A percentile compares a stretch with the other conserved stretches of the same genome.
Evolutionary conservation across 495 filamentous ascomycete species (phyloP).

Genomic region (Chaetomium cochliodes): DNA sequence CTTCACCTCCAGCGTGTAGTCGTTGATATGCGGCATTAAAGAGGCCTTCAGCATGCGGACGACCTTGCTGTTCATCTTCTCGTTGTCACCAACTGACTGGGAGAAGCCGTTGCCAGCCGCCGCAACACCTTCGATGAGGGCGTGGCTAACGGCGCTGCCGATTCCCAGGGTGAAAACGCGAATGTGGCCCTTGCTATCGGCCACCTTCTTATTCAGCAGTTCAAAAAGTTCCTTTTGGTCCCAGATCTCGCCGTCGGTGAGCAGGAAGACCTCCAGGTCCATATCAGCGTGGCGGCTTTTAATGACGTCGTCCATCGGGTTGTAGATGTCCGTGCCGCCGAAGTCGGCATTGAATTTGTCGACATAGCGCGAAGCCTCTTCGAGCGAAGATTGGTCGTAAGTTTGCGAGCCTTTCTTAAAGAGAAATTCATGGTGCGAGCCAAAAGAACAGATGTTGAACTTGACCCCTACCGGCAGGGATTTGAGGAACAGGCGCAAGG

Average conservation of each 20-base stretch:
- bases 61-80: constrained; percentile 62
- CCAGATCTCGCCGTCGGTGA: constrained; percentile 74
- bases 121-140: constrained; percentile 66
- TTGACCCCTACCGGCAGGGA: constrained; percentile 63
- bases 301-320: constrained; percentile 54
- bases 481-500: constrained; percentile 67
- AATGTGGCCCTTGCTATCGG: constrained; percentile 47
- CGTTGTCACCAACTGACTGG: constrained; percentile 56
- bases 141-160: constrained; percentile 58
- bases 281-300: constrained; percentile 51
- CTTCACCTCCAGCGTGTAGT: constrained; percentile 61
- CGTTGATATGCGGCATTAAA: constrained; percentile 57
- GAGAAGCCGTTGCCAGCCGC: constrained; percentile 66
- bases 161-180: constrained; percentile 68
- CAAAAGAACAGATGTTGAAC: constrained; percentile 78
- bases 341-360: constrained; percentile 50
- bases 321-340: constrained; percentile 69
- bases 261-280: constrained; percentile 61
- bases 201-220: constrained; percentile 53
- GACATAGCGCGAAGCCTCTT: constrained; percentile 52
- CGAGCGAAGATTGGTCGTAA: constrained; percentile 54
- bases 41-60: constrained; percentile 71
- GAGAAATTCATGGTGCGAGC: constrained; percentile 51
- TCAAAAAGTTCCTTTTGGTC: constrained; percentile 53
- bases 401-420: constrained; percentile 52